Evolutionary conservation across 768 basidiomycete species (phyloP), one percentile per base, ranked within the genome.

Genomic region (Pisolithus sp.): DNA sequence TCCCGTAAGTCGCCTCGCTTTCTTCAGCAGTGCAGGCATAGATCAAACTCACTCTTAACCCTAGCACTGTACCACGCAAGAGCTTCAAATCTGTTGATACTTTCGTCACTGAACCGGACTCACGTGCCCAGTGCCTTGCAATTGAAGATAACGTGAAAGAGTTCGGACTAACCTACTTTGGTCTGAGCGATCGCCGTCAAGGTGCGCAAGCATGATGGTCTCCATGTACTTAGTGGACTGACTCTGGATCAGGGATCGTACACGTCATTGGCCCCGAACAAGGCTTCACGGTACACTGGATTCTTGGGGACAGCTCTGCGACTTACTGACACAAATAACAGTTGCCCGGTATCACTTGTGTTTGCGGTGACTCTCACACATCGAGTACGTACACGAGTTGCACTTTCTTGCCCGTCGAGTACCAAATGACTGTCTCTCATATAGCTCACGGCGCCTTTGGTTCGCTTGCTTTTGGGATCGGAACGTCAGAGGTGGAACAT

Each of bases 191-290:
- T 67, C 80, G 86, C 51, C 80, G 92, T 54, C 91, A 94, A 74
- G 91, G 90, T 83, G 60, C 56, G 68, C 51, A 28, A 10, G n/a
- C 24, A 18, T 46, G 9, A 6, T 10, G n/a, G n/a, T 9, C 13
- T 23, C 46, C 26, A 24, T 26, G 28, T 18, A 9, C 28, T 2
- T 26, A 28, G 34, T 31, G 49, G 3, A 38, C 24, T 15, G 38
- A 38, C 52, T 53, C 23, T 44, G 42, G 41, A 69, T 48, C 55
- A 88, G 86, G 83, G 53, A 90, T 88, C 56, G 86, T 90, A 7
- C 89, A 94, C 68, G 76, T 94, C 56, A 94, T 94, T 62, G 92
- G 91, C 42, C 92, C 92, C 46, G 92, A 94, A 65, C 92, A 94
- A 73, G 92, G 92, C 37, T 94, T 94, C 65, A 93, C 92, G 43